Conservation (phyloP, 345 rosid species). For the Brassica juncea region DNA sequence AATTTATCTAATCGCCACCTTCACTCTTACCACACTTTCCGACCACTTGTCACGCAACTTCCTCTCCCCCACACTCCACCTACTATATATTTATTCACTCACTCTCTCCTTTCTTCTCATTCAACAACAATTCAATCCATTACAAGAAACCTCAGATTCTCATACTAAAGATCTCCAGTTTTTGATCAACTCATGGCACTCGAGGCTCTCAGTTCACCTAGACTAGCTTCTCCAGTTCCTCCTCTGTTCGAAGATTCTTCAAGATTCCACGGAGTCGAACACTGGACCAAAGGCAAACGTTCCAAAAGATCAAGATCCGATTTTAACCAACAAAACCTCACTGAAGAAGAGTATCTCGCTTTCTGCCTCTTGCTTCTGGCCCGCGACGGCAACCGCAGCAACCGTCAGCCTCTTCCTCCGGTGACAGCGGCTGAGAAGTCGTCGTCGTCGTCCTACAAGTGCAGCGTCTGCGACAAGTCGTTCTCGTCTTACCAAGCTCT, state of each 20-base stretch:
- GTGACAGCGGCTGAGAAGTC: conserved; percentile 17
- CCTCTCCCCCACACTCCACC: conserved; percentile 40
- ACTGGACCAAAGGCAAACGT: conserved; percentile 53
- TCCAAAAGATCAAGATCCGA: conserved; percentile 51
- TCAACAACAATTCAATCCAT: conserved; percentile 14
- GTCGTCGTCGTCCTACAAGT: conserved; percentile 45
- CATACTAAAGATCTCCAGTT: background rate
- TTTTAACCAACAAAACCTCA: conserved; percentile 26
- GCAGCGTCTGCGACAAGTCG: conserved; percentile 50
- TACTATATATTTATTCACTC: conserved; percentile 28
- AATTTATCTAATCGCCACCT: conserved; percentile 25
- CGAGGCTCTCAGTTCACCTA: conserved; percentile 48
- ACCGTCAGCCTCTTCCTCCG: conserved; percentile 16
- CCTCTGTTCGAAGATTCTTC: conserved; percentile 25
- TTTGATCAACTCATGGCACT: conserved; percentile 42
- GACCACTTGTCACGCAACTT: conserved; percentile 46
- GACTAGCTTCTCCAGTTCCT: conserved; percentile 34
- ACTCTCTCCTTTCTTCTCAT: conserved; percentile 23
- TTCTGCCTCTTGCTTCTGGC: conserved; percentile 53
- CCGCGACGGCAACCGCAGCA: conserved; percentile 35
- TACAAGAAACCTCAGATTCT: background rate
- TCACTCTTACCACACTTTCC: conserved; percentile 32
- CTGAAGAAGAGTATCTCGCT: conserved; percentile 56
- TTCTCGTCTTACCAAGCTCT: conserved; percentile 57
- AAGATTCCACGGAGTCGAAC: conserved; percentile 39